Base-by-base conservation (phyloP, 352 stramenopile species). In the Phytophthora vignae region DNA sequence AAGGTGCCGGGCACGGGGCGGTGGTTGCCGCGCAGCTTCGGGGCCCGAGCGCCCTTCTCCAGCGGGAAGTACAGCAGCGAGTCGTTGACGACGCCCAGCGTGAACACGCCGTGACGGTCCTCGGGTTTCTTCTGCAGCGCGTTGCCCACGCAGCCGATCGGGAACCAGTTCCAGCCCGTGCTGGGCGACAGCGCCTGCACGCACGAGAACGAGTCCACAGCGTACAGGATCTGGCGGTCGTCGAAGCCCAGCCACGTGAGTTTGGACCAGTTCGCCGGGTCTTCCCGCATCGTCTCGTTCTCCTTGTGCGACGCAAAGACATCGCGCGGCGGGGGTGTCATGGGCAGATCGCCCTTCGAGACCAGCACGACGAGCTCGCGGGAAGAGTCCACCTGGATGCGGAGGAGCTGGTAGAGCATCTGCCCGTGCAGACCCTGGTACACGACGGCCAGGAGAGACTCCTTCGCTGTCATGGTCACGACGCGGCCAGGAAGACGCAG, bases 171-270 rank as follows among this genome's bases (percentile, higher is more conserved):
- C 69, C 76, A 90, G 14, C 74, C 87, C 33, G 79, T 82, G 54
- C 77, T 84, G 2, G 69, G 60, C 5, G 79, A 83, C 2, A 95
- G 72, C 14, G 86, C 84, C 65, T 93, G 86, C 25, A 95, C 73
- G 53, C 74, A 82, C 9, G 87, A 83, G 46, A 90, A 71, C 31
- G 83, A 91, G 61, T 94, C 89, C 2, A 96, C 81, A 1, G 81
- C 72, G 59, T 93, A 94, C 2, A 96, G 74, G 46, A 95, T 77
- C 17, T 79, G 65, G 2, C 83, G 79, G 25, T 96, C 86, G 53
- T 96, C 88, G 53, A 96, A 93, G 17, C 87, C 89, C 0, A 94
- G 70, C 89, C 89, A 96, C 27, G 70, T 68, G 2, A 95, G 76
- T 44, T 78, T 90, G 1, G 85, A 82, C 77, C 81, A 90, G 22